Evolutionary conservation across 2,329 filamentous ascomycete genomes (phyloP).

Genomic region (Diplodia seriata): DNA sequence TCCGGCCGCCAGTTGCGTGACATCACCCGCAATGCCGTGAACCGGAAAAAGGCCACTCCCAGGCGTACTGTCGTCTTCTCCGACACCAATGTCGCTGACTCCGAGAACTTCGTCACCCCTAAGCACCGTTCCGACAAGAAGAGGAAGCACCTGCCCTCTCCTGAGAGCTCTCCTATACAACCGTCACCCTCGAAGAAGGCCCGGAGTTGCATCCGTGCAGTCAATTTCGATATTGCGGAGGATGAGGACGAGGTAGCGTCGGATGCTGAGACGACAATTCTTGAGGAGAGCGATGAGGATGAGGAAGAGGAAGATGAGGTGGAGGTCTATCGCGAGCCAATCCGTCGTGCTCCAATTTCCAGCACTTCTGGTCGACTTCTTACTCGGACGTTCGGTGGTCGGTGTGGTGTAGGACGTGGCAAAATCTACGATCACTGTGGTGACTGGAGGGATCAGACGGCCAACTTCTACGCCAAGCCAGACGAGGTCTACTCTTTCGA

Average conservation of each 20-base stretch:
- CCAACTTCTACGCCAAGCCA: constrained; percentile 65
- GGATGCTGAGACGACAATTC: constrained; percentile 33
- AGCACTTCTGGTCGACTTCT: constrained; percentile 49
- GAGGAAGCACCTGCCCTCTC: constrained; percentile 50
- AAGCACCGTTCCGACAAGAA: constrained; percentile 43
- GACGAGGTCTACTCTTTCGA: constrained; percentile 61
- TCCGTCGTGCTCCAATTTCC: constrained; percentile 47
- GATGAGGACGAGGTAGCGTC: constrained; percentile 31
- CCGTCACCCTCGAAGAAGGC: constrained; percentile 52
- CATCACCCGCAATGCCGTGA: constrained; percentile 56
- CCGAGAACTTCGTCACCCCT: constrained; percentile 44
- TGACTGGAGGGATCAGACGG: constrained; percentile 66
- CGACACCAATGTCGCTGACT: constrained; percentile 38
- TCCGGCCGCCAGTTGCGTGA: constrained; percentile 56
- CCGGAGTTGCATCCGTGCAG: constrained; percentile 39
- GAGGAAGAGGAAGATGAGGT: constrained; percentile 35
- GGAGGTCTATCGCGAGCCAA: constrained; percentile 42
- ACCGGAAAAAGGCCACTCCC: constrained; percentile 47
- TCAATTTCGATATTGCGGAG: constrained; percentile 30
- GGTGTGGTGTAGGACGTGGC: constrained; percentile 49
- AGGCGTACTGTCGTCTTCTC: constrained; percentile 51
- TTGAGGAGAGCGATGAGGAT: constrained; percentile 38
- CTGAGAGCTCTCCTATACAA: constrained; percentile 50
- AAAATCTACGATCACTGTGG: constrained; percentile 50
- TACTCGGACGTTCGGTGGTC: constrained; percentile 56